phyloP scores from a whole-genome alignment of 331 rosid species.

The Acacia concinna region DNA sequence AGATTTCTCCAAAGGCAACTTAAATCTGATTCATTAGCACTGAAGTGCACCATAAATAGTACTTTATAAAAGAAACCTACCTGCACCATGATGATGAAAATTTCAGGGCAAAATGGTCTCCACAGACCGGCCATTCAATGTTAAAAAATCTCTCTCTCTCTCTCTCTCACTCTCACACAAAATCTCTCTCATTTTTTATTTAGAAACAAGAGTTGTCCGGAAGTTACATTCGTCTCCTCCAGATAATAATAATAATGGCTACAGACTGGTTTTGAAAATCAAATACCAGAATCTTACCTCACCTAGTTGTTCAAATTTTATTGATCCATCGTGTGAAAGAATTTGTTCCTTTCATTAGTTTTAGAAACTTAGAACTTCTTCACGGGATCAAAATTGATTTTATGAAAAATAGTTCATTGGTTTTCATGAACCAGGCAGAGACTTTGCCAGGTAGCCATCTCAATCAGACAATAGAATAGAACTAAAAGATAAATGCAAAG shows the following conservation, averaged over 20 bases:
- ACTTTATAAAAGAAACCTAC: not conserved
- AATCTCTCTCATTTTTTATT: not conserved
- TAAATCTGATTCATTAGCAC: conserved; percentile 12
- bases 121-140: not conserved
- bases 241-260: too few species aligned
- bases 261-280: too few species aligned
- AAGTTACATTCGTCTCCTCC: not conserved
- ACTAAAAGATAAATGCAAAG: not conserved
- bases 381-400: not conserved
- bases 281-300: too few species aligned
- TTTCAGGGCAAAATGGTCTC: not conserved
- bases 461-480: not conserved
- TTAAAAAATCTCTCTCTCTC: not conserved
- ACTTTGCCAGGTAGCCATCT: not conserved
- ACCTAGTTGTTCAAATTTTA: too few species aligned
- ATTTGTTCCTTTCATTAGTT: too few species aligned
- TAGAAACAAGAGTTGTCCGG: not conserved
- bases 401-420: not conserved
- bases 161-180: too few species aligned
- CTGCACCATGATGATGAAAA: not conserved
- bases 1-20: conserved; percentile 17
- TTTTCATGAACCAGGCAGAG: not conserved
- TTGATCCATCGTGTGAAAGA: too few species aligned
- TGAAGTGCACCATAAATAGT: not conserved
- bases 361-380: not conserved